Percentiles rank a stretch among this genome's conserved stretches.
These are phyloP conservation scores for Heterobasidion parviporum DNA, from an alignment of 1,284 basidiomycete genomes.

Conservation along the genomic window DNA sequence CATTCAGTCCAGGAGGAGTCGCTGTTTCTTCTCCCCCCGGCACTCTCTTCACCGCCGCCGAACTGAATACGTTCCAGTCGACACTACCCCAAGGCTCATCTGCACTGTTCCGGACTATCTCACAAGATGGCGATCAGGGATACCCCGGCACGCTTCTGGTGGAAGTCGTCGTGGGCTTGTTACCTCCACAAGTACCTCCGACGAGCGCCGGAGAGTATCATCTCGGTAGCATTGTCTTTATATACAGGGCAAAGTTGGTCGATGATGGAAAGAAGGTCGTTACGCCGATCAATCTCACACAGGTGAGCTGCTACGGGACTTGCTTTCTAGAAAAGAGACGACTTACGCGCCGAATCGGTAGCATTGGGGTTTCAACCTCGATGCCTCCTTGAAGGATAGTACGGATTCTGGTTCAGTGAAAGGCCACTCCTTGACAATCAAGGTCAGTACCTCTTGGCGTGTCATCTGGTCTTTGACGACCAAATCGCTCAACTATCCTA, in stretches of 20 bases:
- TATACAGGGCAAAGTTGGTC: conserved; percentile 58
- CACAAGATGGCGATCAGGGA: conserved; percentile 59
- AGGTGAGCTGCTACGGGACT: conserved; percentile 30
- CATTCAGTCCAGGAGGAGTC: conserved; percentile 29
- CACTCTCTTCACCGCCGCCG: conserved; percentile 48
- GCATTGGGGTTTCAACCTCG: conserved; percentile 79
- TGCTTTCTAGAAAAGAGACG: not conserved
- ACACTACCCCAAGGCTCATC: conserved; percentile 24
- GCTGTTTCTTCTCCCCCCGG: conserved; percentile 27
- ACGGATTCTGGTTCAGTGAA: conserved; percentile 40
- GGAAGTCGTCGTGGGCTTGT: conserved; percentile 52
- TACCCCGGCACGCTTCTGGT: conserved; percentile 52
- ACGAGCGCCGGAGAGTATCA: conserved; percentile 29
- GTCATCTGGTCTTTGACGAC: not conserved
- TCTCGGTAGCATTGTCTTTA: conserved; percentile 54
- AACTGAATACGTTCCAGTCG: conserved; percentile 33
- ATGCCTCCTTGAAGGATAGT: conserved; percentile 45
- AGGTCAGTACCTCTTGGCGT: conserved; percentile 25
- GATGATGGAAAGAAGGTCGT: conserved; percentile 35
- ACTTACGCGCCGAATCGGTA: conserved; percentile 16
- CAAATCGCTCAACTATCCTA: conserved; percentile 14
- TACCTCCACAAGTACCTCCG: conserved; percentile 35
- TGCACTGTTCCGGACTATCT: conserved; percentile 51
- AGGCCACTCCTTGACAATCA: conserved; percentile 50
- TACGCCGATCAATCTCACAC: conserved; percentile 67